Evolutionary conservation across 192 early-diverging fungal genomes (phyloP).

Genomic region (Mortierella antarctica): DNA sequence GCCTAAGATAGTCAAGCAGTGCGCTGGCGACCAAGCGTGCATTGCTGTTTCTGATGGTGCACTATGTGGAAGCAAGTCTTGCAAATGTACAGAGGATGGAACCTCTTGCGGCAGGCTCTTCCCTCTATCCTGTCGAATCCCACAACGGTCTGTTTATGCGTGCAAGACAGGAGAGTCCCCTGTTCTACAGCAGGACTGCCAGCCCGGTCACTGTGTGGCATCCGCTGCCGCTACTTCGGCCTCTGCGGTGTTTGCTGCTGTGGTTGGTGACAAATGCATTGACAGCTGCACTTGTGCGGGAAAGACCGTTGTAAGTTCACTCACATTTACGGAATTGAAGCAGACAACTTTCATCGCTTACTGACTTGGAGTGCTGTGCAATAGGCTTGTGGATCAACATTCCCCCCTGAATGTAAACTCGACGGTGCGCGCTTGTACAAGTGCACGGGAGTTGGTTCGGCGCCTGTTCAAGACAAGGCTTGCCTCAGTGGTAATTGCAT

Average conservation of each 20-base stretch:
- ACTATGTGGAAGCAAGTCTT: background rate
- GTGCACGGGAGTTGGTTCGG: background rate
- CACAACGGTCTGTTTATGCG: background rate
- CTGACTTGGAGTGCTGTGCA: background rate
- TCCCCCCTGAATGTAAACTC: slow-evolving; percentile 2
- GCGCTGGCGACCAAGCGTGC: background rate
- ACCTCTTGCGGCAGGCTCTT: background rate
- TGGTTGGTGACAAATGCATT: background rate
- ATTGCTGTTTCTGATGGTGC: background rate
- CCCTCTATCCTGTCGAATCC: background rate
- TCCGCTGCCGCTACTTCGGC: background rate
- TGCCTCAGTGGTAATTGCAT: background rate
- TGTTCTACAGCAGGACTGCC: background rate
- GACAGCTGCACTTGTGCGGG: background rate
- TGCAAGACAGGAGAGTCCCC: slow-evolving; percentile 3
- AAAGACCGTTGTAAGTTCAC: background rate
- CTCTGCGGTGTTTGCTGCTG: background rate
- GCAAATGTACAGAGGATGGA: background rate
- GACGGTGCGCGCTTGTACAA: background rate
- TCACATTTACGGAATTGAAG: background rate
- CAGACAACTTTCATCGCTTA: background rate
- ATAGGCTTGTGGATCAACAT: slow-evolving; percentile 7
- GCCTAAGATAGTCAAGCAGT: background rate
- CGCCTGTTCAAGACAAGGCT: background rate
- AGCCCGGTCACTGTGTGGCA: background rate